These are phyloP conservation scores for Verticillium tricorpus DNA, from an alignment of 2,329 filamentous ascomycete genomes.

Conservation along the genomic window DNA sequence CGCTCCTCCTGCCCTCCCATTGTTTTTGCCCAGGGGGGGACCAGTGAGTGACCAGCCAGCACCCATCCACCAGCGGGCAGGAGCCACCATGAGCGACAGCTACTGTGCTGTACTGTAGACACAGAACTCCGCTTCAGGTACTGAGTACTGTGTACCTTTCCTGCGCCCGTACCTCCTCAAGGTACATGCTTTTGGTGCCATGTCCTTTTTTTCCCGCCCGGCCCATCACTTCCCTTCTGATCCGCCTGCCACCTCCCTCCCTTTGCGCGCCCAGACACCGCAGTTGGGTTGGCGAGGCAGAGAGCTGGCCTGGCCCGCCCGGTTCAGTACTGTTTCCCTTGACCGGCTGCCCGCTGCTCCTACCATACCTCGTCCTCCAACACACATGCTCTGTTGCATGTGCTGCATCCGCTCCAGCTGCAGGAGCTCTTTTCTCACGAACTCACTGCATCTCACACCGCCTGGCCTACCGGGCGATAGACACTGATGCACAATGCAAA, in stretches of 20 bases:
- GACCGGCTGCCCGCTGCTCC: background rate
- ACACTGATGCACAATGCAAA: background rate
- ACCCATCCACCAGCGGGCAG: background rate
- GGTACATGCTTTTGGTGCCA: slow-evolving; percentile 28
- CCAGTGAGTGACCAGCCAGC: background rate
- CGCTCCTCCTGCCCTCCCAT: slow-evolving; percentile 4
- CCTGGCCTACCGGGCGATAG: background rate
- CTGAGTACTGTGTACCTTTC: background rate
- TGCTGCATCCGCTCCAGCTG: background rate
- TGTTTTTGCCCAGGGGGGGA: slow-evolving; percentile 2
- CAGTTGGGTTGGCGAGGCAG: background rate
- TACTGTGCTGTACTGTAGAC: slow-evolving; percentile 31
- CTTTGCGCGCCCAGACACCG: background rate
- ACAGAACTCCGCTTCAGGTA: slow-evolving; percentile 21
- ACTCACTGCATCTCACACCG: background rate
- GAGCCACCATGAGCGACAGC: slow-evolving; percentile 5
- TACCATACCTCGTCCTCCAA: background rate
- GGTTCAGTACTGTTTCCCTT: background rate
- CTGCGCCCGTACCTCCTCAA: background rate
- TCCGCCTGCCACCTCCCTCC: background rate
- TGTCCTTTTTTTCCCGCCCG: background rate
- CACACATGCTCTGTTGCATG: background rate
- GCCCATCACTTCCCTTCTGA: background rate
- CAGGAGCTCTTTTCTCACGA: background rate
- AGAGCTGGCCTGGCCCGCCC: background rate